Evolutionary conservation across 805 yeast genomes (phyloP).

Genomic region (Candida tibetensis): DNA sequence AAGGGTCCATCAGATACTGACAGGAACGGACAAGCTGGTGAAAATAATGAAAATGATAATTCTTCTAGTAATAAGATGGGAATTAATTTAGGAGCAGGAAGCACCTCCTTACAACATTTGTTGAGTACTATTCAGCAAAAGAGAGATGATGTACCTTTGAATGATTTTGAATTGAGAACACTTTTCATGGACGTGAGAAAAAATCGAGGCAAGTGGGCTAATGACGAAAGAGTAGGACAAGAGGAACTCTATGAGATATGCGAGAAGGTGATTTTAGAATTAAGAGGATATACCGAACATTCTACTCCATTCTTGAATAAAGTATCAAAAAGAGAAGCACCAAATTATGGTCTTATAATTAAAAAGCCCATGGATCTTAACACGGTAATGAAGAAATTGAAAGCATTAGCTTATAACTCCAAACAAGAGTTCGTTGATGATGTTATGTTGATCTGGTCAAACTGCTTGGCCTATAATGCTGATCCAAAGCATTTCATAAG

Average conservation of each 20-base stretch:
- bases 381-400: constrained; percentile 88
- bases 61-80: constrained; percentile 41
- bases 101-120: constrained; percentile 64
- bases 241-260: constrained; percentile 97
- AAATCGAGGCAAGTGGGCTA: constrained; percentile 96
- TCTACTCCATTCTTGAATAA: constrained; percentile 93
- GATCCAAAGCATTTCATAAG: constrained; percentile 92
- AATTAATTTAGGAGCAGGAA: constrained; percentile 37
- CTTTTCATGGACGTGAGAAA: constrained; percentile 90
- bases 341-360: constrained; percentile 87
- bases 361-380: constrained; percentile 95
- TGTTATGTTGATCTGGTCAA: constrained; percentile 90
- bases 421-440: constrained; percentile 94
- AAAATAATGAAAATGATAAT: constrained; percentile 34
- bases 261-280: constrained; percentile 87
- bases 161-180: constrained; percentile 80
- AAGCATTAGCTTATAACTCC: constrained; percentile 74
- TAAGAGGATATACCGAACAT: constrained; percentile 91
- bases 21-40: constrained; percentile 16
- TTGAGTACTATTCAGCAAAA: constrained; percentile 73
- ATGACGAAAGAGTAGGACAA: constrained; percentile 92
- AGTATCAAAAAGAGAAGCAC: constrained; percentile 98
- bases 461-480: constrained; percentile 88
- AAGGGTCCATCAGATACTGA: constrained; percentile 15
- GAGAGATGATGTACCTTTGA: constrained; percentile 68